A percentile compares a stretch with the other conserved stretches of the same genome.
These are phyloP conservation scores for Vaccinium vitisidaea DNA, from an alignment of 148 eudicot species.

Conservation along the genomic window DNA sequence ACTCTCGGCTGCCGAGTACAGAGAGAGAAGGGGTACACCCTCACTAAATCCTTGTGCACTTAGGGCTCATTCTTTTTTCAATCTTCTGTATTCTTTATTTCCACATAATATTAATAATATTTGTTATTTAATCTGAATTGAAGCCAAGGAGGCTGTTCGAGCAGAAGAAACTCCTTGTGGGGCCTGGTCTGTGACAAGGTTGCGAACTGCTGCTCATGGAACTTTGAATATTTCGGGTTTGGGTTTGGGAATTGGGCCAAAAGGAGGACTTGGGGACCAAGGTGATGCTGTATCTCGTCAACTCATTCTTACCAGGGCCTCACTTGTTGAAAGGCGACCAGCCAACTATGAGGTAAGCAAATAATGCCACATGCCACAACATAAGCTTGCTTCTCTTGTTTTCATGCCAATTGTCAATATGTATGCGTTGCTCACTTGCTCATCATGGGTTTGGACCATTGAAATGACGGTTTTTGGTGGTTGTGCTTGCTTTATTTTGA, in stretches of 20 bases:
- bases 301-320: slow-evolving; percentile 81
- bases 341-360: slow-evolving; percentile 89
- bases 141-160: slow-evolving; percentile 95
- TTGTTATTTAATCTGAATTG: slow-evolving; percentile 22
- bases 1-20: slow-evolving; percentile 68
- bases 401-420: neutral
- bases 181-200: slow-evolving; percentile 91
- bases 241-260: slow-evolving; percentile 83
- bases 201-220: slow-evolving; percentile 93
- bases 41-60: neutral
- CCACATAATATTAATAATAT: slow-evolving; percentile 5
- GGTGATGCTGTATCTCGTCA: slow-evolving; percentile 98
- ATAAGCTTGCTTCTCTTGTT: neutral
- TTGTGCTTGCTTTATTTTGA: neutral
- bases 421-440: neutral
- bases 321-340: slow-evolving; percentile 96
- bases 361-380: neutral
- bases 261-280: slow-evolving; percentile 93
- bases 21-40: slow-evolving; percentile 70
- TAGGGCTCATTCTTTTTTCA: slow-evolving; percentile 11
- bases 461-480: neutral
- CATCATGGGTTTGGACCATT: neutral
- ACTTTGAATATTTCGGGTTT: slow-evolving; percentile 65
- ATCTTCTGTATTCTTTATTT: slow-evolving; percentile 17
- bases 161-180: slow-evolving; percentile 97